Evolutionary conservation across 257 asterid genomes (phyloP).

Genomic region (Fraxinus anomala): DNA sequence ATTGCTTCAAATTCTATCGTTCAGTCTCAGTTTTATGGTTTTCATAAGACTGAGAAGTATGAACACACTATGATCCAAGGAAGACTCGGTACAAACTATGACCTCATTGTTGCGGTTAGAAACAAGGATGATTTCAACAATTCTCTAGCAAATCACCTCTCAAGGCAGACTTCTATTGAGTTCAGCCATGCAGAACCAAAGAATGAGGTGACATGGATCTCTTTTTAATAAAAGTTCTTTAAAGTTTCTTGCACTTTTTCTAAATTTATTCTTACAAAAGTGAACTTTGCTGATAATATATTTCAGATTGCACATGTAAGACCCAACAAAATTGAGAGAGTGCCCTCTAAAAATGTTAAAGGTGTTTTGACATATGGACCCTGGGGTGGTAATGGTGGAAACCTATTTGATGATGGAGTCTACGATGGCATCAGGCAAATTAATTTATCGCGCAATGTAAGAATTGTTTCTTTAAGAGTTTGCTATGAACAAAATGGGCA

Average conservation of each 20-base stretch:
- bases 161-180: conserved; percentile 35
- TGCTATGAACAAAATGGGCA: conserved; percentile 62
- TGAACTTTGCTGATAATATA: conserved; percentile 5
- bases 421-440: conserved; percentile 71
- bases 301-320: conserved; percentile 35
- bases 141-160: conserved; percentile 22
- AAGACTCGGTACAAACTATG: conserved; percentile 51
- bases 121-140: conserved; percentile 38
- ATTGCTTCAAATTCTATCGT: conserved; percentile 25
- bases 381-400: conserved; percentile 85
- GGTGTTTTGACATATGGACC: conserved; percentile 62
- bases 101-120: conserved; percentile 63
- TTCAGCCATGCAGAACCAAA: conserved; percentile 30
- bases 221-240: not conserved
- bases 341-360: conserved; percentile 35
- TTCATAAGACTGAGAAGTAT: conserved; percentile 29
- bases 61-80: conserved; percentile 69
- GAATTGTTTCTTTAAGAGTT: conserved; percentile 56
- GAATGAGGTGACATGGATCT: conserved; percentile 36
- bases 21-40: conserved; percentile 34
- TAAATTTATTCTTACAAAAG: not conserved
- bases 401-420: conserved; percentile 68
- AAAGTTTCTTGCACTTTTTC: not conserved
- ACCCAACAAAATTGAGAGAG: conserved; percentile 40
- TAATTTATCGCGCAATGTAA: conserved; percentile 56